Conservation (phyloP, 2,329 filamentous ascomycete species). For the Didymellaceae sp. region DNA sequence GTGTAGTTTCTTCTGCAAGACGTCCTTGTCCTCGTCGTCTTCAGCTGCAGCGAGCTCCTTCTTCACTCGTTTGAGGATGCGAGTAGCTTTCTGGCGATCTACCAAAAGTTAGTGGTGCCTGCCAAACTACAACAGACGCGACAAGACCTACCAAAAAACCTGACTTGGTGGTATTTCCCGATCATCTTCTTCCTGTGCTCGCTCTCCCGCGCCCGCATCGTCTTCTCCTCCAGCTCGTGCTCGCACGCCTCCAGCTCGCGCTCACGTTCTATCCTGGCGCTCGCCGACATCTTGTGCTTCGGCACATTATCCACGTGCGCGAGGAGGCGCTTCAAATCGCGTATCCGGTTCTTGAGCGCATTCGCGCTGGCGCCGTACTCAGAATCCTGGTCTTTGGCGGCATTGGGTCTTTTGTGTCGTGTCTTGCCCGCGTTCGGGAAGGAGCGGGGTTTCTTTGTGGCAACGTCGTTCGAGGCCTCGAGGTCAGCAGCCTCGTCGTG, state of each 20-base stretch:
- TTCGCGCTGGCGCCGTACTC: conserved; percentile 53
- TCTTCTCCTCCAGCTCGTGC: conserved; percentile 62
- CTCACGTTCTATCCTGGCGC: conserved; percentile 72
- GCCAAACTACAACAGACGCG: too few species aligned
- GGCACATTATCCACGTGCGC: conserved; percentile 60
- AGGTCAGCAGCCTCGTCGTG: conserved; percentile 30
- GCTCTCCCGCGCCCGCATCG: conserved; percentile 57
- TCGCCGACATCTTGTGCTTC: conserved; percentile 64
- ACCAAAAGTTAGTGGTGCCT: conserved; percentile 19
- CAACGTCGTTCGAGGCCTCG: conserved; percentile 15
- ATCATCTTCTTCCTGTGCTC: conserved; percentile 75
- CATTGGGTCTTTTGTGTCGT: conserved; percentile 28
- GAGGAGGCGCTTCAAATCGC: conserved; percentile 72
- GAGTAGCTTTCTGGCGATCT: conserved; percentile 76
- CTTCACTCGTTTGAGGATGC: conserved; percentile 69
- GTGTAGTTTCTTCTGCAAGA: conserved; percentile 66
- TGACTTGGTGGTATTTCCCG: conserved; percentile 79
- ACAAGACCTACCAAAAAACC: conserved; percentile 75
- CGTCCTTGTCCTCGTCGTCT: conserved; percentile 59
- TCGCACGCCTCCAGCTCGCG: conserved; percentile 72
- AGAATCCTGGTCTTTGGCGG: conserved; percentile 29
- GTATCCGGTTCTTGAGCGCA: conserved; percentile 73
- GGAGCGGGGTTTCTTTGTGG: conserved; percentile 36
- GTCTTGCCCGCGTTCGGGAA: conserved; percentile 27
- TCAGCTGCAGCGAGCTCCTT: conserved; percentile 61